Evolutionary conservation across 805 yeast species (phyloP).

Genomic region (Grigorovia jiainica): DNA sequence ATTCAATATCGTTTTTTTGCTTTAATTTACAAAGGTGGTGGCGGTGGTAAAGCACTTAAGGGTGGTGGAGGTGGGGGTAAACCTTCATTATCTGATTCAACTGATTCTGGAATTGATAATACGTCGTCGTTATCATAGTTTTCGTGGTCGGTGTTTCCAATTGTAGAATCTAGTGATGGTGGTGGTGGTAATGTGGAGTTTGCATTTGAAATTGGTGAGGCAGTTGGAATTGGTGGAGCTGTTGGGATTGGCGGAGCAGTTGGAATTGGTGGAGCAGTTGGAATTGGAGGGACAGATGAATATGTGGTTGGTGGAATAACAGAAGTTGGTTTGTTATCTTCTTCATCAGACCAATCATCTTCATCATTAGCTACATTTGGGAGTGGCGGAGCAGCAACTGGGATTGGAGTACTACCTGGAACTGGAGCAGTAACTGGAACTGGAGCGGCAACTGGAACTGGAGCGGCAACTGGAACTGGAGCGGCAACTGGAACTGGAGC

Average conservation of each 20-base stretch:
- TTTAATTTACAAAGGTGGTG: conserved; percentile 23
- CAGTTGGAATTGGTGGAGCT: conserved; percentile 22
- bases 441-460: conserved; percentile 28
- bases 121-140: conserved; percentile 23
- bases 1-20: no score
- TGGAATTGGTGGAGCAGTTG: conserved; percentile 1
- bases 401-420: no score
- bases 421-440: conserved; percentile 23
- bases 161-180: not conserved
- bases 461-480: conserved; percentile 17
- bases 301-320: conserved; percentile 4
- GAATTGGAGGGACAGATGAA: conserved; percentile 3
- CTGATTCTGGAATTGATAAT: conserved; percentile 29
- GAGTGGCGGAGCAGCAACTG: conserved; percentile 38
- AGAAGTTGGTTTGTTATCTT: conserved; percentile 26
- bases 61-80: conserved; percentile 10
- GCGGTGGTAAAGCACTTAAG: conserved; percentile 22
- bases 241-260: conserved; percentile 14
- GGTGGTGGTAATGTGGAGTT: conserved; percentile 4
- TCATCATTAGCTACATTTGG: conserved; percentile 16
- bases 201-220: not conserved
- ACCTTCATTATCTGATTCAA: conserved; percentile 17
- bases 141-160: conserved; percentile 10
- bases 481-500: conserved; percentile 10
- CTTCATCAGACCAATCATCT: conserved; percentile 36